Conservation (phyloP, 2,329 filamentous ascomycete genomes). For the Ceratocystis alfenasii region DNA sequence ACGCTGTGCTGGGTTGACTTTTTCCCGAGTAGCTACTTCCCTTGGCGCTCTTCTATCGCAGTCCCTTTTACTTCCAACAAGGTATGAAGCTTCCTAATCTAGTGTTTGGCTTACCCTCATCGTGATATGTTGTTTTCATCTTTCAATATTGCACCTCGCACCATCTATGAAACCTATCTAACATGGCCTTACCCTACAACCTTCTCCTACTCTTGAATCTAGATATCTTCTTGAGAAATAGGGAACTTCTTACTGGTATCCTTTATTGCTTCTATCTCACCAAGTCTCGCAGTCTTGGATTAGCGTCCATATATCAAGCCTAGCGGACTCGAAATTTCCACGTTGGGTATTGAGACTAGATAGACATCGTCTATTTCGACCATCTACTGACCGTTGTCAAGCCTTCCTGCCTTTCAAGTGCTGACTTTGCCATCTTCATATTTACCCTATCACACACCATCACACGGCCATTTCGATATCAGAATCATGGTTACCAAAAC, state of each 20-base stretch:
- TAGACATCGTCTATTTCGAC: too few species aligned
- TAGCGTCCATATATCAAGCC: background rate
- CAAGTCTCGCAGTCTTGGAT: background rate
- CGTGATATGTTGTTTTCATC: background rate
- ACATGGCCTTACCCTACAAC: background rate
- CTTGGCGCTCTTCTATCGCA: background rate
- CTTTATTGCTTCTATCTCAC: background rate
- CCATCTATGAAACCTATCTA: background rate
- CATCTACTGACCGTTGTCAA: too few species aligned
- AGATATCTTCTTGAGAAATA: background rate
- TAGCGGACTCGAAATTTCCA: background rate
- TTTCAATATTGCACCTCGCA: background rate
- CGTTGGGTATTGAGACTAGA: background rate
- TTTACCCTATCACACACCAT: background rate
- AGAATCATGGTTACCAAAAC: background rate
- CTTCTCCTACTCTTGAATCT: background rate
- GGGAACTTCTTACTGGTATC: background rate
- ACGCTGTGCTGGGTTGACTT: background rate
- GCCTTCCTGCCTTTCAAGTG: too few species aligned
- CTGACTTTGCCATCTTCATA: background rate
- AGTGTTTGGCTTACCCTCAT: background rate
- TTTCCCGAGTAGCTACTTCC: background rate
- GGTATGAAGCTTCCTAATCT: background rate
- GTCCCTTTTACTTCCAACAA: background rate
- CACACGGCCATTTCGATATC: background rate